Conservation (phyloP, 352 stramenopile species). For the Pilasporangium apinafurcum region DNA sequence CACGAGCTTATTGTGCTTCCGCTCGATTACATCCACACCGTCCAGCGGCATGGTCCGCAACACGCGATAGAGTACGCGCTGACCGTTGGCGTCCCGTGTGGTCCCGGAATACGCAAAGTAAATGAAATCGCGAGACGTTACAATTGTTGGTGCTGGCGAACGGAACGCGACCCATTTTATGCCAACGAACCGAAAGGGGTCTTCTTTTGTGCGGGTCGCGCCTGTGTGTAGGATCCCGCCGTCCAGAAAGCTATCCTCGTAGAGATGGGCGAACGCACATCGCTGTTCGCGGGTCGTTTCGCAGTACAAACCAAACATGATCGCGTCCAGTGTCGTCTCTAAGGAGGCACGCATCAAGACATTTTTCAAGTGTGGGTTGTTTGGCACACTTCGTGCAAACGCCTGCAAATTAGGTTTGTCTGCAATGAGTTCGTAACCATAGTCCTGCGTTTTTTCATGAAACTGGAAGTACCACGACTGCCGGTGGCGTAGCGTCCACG, state of each 20-base stretch:
- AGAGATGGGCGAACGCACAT: slow-evolving; percentile 26
- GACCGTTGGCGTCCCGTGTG: slow-evolving; percentile 18
- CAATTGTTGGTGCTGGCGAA: slow-evolving; percentile 22
- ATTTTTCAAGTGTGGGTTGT: slow-evolving; percentile 12
- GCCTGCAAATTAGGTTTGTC: slow-evolving; percentile 21
- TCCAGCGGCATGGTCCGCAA: slow-evolving; percentile 36
- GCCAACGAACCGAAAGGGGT: slow-evolving; percentile 39
- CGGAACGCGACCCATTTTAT: slow-evolving; percentile 38
- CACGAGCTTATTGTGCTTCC: slow-evolving; percentile 19
- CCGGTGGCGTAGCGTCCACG: slow-evolving; percentile 12
- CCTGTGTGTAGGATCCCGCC: slow-evolving; percentile 32
- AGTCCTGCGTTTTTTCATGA: slow-evolving; percentile 17
- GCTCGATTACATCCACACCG: slow-evolving; percentile 16
- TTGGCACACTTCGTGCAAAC: slow-evolving; percentile 20
- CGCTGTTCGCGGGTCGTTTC: slow-evolving; percentile 29
- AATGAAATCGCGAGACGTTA: slow-evolving; percentile 31
- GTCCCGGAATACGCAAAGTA: slow-evolving; percentile 35
- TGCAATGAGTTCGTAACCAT: slow-evolving; percentile 27
- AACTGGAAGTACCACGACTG: slow-evolving; percentile 28
- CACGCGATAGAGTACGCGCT: slow-evolving; percentile 29
- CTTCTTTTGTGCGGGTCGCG: slow-evolving; percentile 17
- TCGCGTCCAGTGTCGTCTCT: slow-evolving; percentile 35
- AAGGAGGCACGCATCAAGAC: slow-evolving; percentile 20
- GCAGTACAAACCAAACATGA: slow-evolving; percentile 28
- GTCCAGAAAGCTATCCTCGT: slow-evolving; percentile 40